These are phyloP conservation scores for Pleurotus tuber-regium DNA, from an alignment of 768 basidiomycete genomes.

Conservation along the genomic window DNA sequence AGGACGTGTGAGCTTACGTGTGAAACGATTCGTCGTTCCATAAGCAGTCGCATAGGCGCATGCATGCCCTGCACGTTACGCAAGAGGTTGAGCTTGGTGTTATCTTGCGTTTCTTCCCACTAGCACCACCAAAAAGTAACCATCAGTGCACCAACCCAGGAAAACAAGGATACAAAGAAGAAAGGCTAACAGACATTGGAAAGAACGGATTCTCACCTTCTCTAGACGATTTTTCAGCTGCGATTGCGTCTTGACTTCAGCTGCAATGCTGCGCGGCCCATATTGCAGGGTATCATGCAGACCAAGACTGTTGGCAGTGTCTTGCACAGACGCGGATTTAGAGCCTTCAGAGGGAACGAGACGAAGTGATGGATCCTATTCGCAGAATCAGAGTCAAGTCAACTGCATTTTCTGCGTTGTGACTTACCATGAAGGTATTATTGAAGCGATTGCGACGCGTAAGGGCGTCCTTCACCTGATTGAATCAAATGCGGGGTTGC, in stretches of 20 bases:
- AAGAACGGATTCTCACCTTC: constrained; percentile 60
- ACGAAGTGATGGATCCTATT: constrained; percentile 51
- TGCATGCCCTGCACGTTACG: constrained; percentile 85
- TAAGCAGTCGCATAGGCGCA: constrained; percentile 83
- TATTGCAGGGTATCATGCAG: constrained; percentile 87
- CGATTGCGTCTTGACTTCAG: constrained; percentile 63
- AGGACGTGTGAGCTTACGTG: constrained; percentile 46
- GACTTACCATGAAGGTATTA: constrained; percentile 8
- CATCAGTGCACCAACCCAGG: too few species aligned
- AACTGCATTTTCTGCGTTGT: neutral
- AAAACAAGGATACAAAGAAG: constrained; percentile 5
- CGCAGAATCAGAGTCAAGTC: neutral
- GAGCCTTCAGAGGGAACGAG: constrained; percentile 55
- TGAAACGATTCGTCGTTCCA: constrained; percentile 90
- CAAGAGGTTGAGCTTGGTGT: constrained; percentile 79
- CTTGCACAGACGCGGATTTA: constrained; percentile 62
- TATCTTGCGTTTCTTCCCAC: constrained; percentile 96
- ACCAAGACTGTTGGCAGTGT: constrained; percentile 73
- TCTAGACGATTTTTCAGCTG: constrained; percentile 70
- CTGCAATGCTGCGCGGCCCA: constrained; percentile 79
- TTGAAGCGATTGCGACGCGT: neutral
- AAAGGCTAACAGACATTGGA: neutral
- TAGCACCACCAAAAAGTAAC: too few species aligned
- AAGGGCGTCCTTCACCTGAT: too few species aligned
- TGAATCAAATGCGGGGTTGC: neutral